Percentiles rank a stretch among this genome's conserved stretches.
These are phyloP conservation scores for Lodderomyces pseudojiufengensis DNA, from an alignment of 1,139 yeast species.

Conservation along the genomic window DNA sequence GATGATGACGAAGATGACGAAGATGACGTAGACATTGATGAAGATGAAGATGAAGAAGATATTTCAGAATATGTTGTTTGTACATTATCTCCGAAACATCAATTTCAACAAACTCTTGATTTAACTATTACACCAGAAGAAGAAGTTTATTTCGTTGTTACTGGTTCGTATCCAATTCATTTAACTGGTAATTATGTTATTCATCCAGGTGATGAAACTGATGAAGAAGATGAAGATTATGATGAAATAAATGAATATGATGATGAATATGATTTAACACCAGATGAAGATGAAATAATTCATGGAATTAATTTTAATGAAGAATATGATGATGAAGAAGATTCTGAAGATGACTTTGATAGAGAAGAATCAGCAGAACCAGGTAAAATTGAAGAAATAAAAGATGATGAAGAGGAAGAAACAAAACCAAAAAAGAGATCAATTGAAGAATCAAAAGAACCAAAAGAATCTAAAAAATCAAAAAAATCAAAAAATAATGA, in stretches of 20 bases:
- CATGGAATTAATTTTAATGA: slow-evolving; percentile 56
- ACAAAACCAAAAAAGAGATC: slow-evolving; percentile 56
- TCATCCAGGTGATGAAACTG: slow-evolving; percentile 82
- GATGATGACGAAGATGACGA: slow-evolving; percentile 51
- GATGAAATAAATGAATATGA: slow-evolving; percentile 46
- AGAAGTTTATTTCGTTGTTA: slow-evolving; percentile 88
- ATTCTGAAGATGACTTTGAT: slow-evolving; percentile 53
- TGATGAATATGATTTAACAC: slow-evolving; percentile 83
- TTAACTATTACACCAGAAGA: slow-evolving; percentile 90
- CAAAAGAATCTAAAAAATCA: slow-evolving; percentile 33
- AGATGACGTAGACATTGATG: slow-evolving; percentile 59
- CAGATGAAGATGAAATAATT: slow-evolving; percentile 84
- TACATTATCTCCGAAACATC: slow-evolving; percentile 81
- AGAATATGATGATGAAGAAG: slow-evolving; percentile 54
- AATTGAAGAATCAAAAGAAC: slow-evolving; percentile 42
- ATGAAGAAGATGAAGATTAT: slow-evolving; percentile 45
- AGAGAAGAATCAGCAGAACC: slow-evolving; percentile 31
- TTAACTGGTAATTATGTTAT: slow-evolving; percentile 93
- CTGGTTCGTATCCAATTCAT: slow-evolving; percentile 93
- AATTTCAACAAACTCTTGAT: slow-evolving; percentile 88
- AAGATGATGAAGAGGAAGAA: slow-evolving; percentile 40
- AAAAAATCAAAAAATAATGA: slow-evolving; percentile 39
- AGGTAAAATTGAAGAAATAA: slow-evolving; percentile 5
- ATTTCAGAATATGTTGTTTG: slow-evolving; percentile 79
- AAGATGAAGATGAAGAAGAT: slow-evolving; percentile 49